Evolutionary conservation across 306 rosid species (phyloP), one percentile per base, ranked within the genome.

Genomic region (Alnus rubra): DNA sequence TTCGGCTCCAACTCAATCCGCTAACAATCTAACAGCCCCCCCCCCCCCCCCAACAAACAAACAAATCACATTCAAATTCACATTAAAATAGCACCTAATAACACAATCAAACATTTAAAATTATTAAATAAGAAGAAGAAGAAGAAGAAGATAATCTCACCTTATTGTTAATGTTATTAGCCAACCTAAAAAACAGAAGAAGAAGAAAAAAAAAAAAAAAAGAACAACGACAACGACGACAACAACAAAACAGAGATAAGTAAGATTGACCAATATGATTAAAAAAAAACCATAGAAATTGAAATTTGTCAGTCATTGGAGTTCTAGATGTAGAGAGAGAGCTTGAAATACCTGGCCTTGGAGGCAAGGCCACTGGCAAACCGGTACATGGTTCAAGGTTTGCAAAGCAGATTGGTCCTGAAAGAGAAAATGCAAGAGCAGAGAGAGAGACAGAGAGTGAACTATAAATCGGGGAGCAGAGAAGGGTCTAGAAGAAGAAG

Each of bases 351-450:
- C 88, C 88, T 78, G 82, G 91, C 82, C 85, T 85, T 88, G 73
- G 84, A 85, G 83, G 85, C 88, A 65, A 85, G 72, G 83, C 55
- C 80, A 35, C 83, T 50, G 78, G 85, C 80, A 78, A 88, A 82
- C 53, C 91, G 91, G 48, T 88, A 72, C 90, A 87, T 87, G 49
- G 67, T 82, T 75, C 76, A 12, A 19, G 58, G 33, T 9, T 28
- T 37, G 69, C 44, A 62, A 33, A 74, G 82, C 33, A 45, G 72
- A 54, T 18, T 3, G 49, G 13, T n/a, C 67, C 4, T 23, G 50
- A 48, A 42, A 64, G 52, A 53, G 59, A 56, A 54, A 51, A 16
- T 52, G 19, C 10, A 54, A 33, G 62, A n/a, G n/a, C 39, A 72
- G 47, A 50, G 71, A 11, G 51, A 30, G 23, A 35, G 69, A 4